A percentile compares a stretch with the other conserved stretches of the same genome.
Evolutionary conservation across 352 stramenopile genomes (phyloP).

Genomic region (Phytophthora niederhauseri): DNA sequence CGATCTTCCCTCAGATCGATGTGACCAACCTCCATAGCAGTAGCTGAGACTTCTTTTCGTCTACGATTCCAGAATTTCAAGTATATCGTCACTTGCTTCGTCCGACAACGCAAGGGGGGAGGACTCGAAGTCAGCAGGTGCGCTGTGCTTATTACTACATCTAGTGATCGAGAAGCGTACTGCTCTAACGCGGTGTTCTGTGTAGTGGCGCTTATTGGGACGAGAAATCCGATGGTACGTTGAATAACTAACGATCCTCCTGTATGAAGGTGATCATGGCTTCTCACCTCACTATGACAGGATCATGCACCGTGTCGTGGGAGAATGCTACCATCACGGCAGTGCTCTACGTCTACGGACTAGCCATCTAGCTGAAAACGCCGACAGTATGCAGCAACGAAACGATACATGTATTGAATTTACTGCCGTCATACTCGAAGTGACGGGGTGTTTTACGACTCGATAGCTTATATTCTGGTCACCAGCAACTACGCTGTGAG

Average conservation of each 20-base stretch:
- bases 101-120: slow-evolving; percentile 69
- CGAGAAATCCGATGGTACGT: slow-evolving; percentile 70
- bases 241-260: neutral
- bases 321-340: slow-evolving; percentile 76
- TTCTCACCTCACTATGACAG: slow-evolving; percentile 27
- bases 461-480: neutral
- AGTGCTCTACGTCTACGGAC: slow-evolving; percentile 70
- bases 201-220: slow-evolving; percentile 70
- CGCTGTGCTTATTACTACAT: neutral
- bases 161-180: neutral
- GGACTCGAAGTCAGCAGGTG: slow-evolving; percentile 68
- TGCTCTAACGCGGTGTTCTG: neutral
- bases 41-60: slow-evolving; percentile 1
- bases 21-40: neutral
- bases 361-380: slow-evolving; percentile 42
- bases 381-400: neutral
- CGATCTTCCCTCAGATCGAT: neutral
- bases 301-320: slow-evolving; percentile 74
- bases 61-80: slow-evolving; percentile 72
- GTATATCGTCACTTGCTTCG: slow-evolving; percentile 77
- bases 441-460: neutral
- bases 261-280: neutral
- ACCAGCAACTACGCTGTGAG: slow-evolving; percentile 34
- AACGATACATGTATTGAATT: slow-evolving; percentile 13
- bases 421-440: neutral